These are phyloP conservation scores for Gossypium schwendimanii DNA, from an alignment of 441 rosid genomes.

Conservation along the genomic window DNA sequence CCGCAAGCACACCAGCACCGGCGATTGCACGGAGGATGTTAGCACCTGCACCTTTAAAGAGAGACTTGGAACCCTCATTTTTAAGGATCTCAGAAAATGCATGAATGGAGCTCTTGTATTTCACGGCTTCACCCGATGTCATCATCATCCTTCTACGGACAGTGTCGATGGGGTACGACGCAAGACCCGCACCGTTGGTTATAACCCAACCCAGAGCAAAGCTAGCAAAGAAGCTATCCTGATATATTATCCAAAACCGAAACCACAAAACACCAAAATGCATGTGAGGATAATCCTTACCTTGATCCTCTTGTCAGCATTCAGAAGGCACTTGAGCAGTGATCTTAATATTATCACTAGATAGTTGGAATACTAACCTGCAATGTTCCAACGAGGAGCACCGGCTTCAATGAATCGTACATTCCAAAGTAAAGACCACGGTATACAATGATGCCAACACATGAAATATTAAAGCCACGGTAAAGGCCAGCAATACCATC, in stretches of 20 bases:
- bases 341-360: background rate
- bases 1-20: constrained; percentile 53
- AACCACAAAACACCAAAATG: background rate
- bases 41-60: constrained; percentile 57
- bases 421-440: constrained; percentile 29
- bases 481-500: constrained; percentile 49
- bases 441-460: constrained; percentile 14
- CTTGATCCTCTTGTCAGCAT: background rate
- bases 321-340: background rate
- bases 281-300: background rate
- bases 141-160: constrained; percentile 57
- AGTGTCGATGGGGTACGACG: constrained; percentile 42
- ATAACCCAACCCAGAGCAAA: constrained; percentile 55
- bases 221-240: constrained; percentile 56
- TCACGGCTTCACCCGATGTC: constrained; percentile 55
- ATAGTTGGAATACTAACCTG: constrained; percentile 24
- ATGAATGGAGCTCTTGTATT: constrained; percentile 43
- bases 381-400: constrained; percentile 30
- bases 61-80: constrained; percentile 46
- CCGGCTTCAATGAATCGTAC: constrained; percentile 48
- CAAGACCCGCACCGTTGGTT: constrained; percentile 53
- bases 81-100: constrained; percentile 42
- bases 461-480: constrained; percentile 50
- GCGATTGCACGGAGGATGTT: constrained; percentile 55
- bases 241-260: constrained; percentile 12